A percentile compares a stretch with the other conserved stretches of the same genome.
Evolutionary conservation across 495 filamentous ascomycete species (phyloP).

Genomic region (Daldinia childiae): DNA sequence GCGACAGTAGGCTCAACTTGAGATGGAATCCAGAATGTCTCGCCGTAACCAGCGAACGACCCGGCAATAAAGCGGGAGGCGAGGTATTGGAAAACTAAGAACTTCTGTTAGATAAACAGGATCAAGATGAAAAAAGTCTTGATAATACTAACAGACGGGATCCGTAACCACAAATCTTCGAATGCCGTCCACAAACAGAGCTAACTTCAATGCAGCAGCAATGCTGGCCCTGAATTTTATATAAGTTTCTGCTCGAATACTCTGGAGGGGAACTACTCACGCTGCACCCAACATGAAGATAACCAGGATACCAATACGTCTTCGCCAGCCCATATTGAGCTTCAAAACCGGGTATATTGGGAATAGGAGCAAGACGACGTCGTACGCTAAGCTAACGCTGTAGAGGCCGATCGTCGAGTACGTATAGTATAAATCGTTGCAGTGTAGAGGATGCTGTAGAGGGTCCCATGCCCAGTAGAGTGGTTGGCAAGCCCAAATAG

Average conservation of each 20-base stretch:
- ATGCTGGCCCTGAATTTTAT: background rate
- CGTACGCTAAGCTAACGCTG: slow-evolving; percentile 41
- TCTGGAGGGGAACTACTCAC: background rate
- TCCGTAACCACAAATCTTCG: background rate
- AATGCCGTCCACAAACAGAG: background rate
- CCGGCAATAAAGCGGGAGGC: slow-evolving; percentile 32
- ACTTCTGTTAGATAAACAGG: background rate
- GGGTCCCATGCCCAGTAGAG: slow-evolving; percentile 1
- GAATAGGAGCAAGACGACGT: slow-evolving; percentile 41
- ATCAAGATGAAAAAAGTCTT: background rate
- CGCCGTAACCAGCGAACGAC: slow-evolving; percentile 41
- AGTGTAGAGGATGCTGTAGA: background rate
- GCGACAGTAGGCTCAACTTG: slow-evolving; percentile 45
- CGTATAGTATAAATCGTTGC: slow-evolving; percentile 6
- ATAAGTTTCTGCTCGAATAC: background rate
- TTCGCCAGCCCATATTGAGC: slow-evolving; percentile 32
- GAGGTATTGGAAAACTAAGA: slow-evolving; percentile 10
- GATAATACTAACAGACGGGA: background rate
- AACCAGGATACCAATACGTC: slow-evolving; percentile 6
- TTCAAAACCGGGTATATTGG: slow-evolving; percentile 37
- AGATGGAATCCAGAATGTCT: slow-evolving; percentile 45
- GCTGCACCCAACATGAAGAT: slow-evolving; percentile 45
- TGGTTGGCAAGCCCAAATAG: background rate
- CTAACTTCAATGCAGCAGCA: slow-evolving; percentile 1
- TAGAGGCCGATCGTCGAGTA: slow-evolving; percentile 21